Evolutionary conservation across 257 asterid genomes (phyloP).

Genomic region (Ophiorrhiza pumila): DNA sequence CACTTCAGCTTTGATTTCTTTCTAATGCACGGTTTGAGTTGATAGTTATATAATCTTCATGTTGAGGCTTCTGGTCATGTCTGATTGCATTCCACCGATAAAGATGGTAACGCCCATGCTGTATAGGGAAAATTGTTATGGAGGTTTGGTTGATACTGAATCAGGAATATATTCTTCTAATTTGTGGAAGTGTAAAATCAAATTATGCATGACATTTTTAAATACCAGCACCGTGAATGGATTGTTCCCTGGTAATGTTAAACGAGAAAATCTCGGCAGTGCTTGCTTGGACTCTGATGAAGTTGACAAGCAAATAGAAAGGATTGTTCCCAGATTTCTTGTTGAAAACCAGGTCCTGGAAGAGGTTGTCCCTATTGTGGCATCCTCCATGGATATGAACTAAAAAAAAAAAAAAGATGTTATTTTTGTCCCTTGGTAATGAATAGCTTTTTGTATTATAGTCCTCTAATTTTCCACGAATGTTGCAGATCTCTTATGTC

Average conservation of each 20-base stretch:
- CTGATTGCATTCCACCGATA: too few relatives aligned
- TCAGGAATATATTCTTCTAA: background rate
- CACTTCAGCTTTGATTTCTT: background rate
- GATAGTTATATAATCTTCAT: background rate
- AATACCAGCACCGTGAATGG: background rate
- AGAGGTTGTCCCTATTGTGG: background rate
- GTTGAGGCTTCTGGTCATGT: background rate
- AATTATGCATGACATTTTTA: background rate
- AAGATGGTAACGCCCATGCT: too few relatives aligned
- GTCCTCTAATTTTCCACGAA: conserved; percentile 11
- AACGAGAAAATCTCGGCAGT: background rate
- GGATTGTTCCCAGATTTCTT: background rate
- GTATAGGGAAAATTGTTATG: background rate
- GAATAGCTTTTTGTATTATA: background rate
- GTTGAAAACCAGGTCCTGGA: background rate
- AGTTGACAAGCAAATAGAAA: background rate
- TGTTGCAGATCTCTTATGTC: conserved; percentile 77
- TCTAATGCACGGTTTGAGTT: background rate
- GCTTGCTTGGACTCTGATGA: background rate
- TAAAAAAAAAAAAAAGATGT: background rate
- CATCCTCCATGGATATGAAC: background rate
- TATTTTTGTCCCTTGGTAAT: background rate
- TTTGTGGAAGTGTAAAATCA: background rate
- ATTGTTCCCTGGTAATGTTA: background rate
- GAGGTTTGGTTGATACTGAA: background rate